These are phyloP conservation scores for Melastoma candidum DNA, from an alignment of 441 rosid species.

Conservation along the genomic window DNA sequence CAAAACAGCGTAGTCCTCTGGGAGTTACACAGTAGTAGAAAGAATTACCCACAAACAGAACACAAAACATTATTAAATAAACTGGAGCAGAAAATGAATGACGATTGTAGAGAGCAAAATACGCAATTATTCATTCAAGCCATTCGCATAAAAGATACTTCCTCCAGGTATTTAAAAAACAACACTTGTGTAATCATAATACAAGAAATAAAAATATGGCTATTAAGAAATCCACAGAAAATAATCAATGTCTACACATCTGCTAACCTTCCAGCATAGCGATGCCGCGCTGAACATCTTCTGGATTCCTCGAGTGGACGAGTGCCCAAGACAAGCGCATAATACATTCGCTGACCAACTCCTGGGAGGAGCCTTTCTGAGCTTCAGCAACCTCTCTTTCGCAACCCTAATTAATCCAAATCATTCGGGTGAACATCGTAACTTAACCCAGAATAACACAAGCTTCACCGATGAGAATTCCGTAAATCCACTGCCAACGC, in stretches of 20 bases:
- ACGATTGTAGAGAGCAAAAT: background rate
- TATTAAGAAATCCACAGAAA: background rate
- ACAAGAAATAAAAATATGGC: background rate
- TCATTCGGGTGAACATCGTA: background rate
- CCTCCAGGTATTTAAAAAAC: too few species aligned
- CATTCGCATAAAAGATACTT: too few species aligned
- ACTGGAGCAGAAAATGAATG: background rate
- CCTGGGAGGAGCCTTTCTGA: slow-evolving; percentile 36
- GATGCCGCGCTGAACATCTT: slow-evolving; percentile 85
- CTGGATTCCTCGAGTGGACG: slow-evolving; percentile 67
- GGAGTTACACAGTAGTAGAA: background rate
- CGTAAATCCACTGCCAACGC: too few species aligned
- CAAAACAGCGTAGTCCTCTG: slow-evolving; percentile 13
- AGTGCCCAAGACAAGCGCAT: slow-evolving; percentile 97
- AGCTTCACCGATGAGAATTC: too few species aligned
- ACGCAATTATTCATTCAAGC: too few species aligned
- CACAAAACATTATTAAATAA: too few species aligned
- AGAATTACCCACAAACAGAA: too few species aligned
- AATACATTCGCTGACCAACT: slow-evolving; percentile 45
- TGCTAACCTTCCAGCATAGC: slow-evolving; percentile 82
- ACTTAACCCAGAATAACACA: too few species aligned
- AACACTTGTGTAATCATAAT: background rate
- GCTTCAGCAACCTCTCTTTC: slow-evolving; percentile 75
- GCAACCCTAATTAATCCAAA: slow-evolving; percentile 40
- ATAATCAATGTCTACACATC: background rate